Evolutionary conservation across 495 filamentous ascomycete species (phyloP), one percentile per base, ranked within the genome.

Genomic region (Aspergillus panamensis): DNA sequence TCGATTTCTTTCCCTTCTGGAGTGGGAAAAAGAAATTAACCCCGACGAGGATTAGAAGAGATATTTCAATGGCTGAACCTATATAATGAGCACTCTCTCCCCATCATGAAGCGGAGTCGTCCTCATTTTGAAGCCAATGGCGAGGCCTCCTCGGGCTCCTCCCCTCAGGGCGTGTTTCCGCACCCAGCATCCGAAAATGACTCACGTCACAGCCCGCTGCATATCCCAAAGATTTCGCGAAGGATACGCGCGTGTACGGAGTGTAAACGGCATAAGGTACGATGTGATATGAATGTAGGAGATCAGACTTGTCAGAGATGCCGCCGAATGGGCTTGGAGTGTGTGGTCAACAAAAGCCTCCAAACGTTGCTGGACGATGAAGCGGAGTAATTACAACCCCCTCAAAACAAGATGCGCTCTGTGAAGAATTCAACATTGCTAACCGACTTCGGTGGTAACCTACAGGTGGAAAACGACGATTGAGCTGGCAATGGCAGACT

Each of bases 211-310:
- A 55, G 43, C 17, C 52, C 59, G 10, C 54, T 62, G 44, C 73
- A 79, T 68, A 69, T 79, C 37, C 78, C 80, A 45, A 77, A 79
- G 63, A 83, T 83, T 53, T 80, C 79, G n/a, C 77, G 80, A 47
- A 76, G 75, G 66, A 80, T 83, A 62, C 76, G 78, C 33, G 80
- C 80, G 42, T 83, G 80, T 61, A 80, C 79, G 0, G 79, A 80
- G 56, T 82, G 79, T 62, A 77, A 80, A 65, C 73, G 78, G 48
- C 80, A 81, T 58, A 82, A 82, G 54, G 77, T 79, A 29, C 67
- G 74, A 55, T 82, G 80, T 61, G 74, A 80, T 54, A 80, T 83
- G 77, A 74, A 73, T 57, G 63, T 68, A 35, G 73, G 72, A 20
- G 76, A 79, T 33, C 64, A 72, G 45, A 61, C 66, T 19, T 83